phyloP scores from a whole-genome alignment of 768 basidiomycete species.

The Lentinula raphanica region DNA sequence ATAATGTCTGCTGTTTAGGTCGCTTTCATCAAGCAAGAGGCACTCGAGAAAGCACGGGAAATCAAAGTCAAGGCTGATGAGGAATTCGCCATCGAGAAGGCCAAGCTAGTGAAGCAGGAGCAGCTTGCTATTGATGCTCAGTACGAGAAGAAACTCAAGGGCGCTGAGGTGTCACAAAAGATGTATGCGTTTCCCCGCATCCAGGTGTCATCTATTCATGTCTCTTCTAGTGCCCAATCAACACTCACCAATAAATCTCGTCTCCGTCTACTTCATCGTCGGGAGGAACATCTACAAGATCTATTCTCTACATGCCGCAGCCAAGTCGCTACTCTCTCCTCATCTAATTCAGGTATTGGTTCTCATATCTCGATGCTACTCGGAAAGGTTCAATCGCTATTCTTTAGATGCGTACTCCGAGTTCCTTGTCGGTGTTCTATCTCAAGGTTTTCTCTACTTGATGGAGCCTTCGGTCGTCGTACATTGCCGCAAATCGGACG shows the following conservation, averaged over 20 bases:
- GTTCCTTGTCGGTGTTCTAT: slow-evolving; percentile 78
- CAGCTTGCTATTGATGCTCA: slow-evolving; percentile 90
- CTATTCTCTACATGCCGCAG: slow-evolving; percentile 74
- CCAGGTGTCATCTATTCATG: slow-evolving; percentile 2
- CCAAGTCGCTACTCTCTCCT: slow-evolving; percentile 54
- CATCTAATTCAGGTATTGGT: not conserved
- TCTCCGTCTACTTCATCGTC: slow-evolving; percentile 79
- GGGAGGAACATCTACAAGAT: slow-evolving; percentile 89
- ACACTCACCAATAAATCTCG: slow-evolving; percentile 96
- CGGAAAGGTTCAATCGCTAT: not conserved
- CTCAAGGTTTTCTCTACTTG: slow-evolving; percentile 81
- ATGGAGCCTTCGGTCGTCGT: slow-evolving; percentile 72
- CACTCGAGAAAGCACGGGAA: slow-evolving; percentile 94
- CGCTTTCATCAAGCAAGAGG: slow-evolving; percentile 98
- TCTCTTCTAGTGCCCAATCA: slow-evolving; percentile 71
- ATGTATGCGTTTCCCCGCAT: slow-evolving; percentile 55
- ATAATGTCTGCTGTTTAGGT: slow-evolving; percentile 55
- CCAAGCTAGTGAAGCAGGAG: slow-evolving; percentile 95
- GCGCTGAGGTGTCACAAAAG: slow-evolving; percentile 90
- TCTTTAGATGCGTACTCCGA: slow-evolving; percentile 63
- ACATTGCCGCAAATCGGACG: slow-evolving; percentile 64
- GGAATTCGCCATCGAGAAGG: slow-evolving; percentile 99
- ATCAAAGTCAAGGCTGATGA: slow-evolving; percentile 97
- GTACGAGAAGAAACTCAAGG: slow-evolving; percentile 95
- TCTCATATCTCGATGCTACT: not conserved